These are phyloP conservation scores for Cyphellophora europaea DNA, from an alignment of 2,329 filamentous ascomycete genomes.

Conservation along the genomic window DNA sequence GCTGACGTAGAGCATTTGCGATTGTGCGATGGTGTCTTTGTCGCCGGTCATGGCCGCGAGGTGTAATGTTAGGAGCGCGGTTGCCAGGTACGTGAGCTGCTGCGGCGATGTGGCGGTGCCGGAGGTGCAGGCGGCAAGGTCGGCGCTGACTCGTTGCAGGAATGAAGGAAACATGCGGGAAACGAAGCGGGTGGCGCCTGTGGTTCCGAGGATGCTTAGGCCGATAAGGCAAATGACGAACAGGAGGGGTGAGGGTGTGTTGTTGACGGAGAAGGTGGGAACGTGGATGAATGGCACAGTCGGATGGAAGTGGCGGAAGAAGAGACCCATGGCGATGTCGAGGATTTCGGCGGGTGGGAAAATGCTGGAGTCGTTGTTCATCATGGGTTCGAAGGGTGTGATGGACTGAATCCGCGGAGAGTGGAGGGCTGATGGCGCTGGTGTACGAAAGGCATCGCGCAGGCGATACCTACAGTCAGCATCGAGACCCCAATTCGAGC, in stretches of 20 bases:
- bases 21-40: slow-evolving; percentile 35
- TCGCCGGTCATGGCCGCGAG: slow-evolving; percentile 41
- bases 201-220: slow-evolving; percentile 42
- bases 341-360: slow-evolving; percentile 44
- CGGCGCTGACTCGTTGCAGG: slow-evolving; percentile 31
- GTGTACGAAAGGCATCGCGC: slow-evolving; percentile 26
- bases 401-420: slow-evolving; percentile 14
- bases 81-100: slow-evolving; percentile 38
- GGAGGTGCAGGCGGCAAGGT: slow-evolving; percentile 33
- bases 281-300: slow-evolving; percentile 45
- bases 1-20: slow-evolving; percentile 42
- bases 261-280: slow-evolving; percentile 42
- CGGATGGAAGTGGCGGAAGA: slow-evolving; percentile 45
- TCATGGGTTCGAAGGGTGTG: too few relatives aligned
- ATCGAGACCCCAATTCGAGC: slow-evolving; percentile 25
- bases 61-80: slow-evolving; percentile 39
- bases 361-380: slow-evolving; percentile 4
- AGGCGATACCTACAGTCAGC: slow-evolving; percentile 32
- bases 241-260: slow-evolving; percentile 35
- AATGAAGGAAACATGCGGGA: slow-evolving; percentile 34
- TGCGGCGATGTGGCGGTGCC: slow-evolving; percentile 29
- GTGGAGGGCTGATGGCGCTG: slow-evolving; percentile 11
- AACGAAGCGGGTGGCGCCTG: slow-evolving; percentile 41
- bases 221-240: slow-evolving; percentile 46
- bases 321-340: slow-evolving; percentile 45